Base-by-base conservation (phyloP, 768 basidiomycete genomes). In the Boletus barrowsii region DNA sequence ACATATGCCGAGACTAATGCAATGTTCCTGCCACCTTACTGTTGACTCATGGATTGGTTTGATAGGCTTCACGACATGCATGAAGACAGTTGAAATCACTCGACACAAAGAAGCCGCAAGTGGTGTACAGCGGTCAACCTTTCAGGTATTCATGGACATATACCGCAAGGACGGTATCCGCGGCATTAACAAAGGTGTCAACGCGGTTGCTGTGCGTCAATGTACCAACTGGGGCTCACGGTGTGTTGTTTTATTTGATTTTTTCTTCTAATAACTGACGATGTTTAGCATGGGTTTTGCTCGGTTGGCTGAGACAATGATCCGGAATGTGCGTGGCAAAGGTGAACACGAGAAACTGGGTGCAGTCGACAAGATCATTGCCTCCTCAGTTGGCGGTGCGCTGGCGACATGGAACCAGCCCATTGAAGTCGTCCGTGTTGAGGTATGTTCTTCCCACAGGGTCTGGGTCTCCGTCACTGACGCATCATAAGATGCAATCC, bases 341-440 rank as follows among this genome's bases (percentile, higher is more conserved):
- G 73, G 79, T 43, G 90, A 94, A 56, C 76, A 77, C 35, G 90
- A 96, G 14, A 83, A 77, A 59, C 77, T 92, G 42, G 76, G 83
- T 55, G 83, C 90, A 7, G 14, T 82, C 18, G 97, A 99, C 70
- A 98, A 95, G 75, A 93, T 98, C 63, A 52, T 88, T 33, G 80
- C 94, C 9, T 95, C 93, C 17, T 83, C 88, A 1, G 79, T 98
- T 51, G 96, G 91, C 66, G 95, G 97, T 73, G 95, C 97, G 42
- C 75, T 98, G 57, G 96, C 93, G 13, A 97, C 94, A 49, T 99
- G 97, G 97, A 99, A 99, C 72, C 97, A 98, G 69, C 96, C 94
- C 39, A 97, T 98, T 56, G 95, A 98, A 74, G 96, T 98, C 62
- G 82, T 98, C 60, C 91, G 96, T 53, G 93, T 98, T 32, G 95